Conservation (phyloP, 257 asterid species). For the Ligustrum vulgare region DNA sequence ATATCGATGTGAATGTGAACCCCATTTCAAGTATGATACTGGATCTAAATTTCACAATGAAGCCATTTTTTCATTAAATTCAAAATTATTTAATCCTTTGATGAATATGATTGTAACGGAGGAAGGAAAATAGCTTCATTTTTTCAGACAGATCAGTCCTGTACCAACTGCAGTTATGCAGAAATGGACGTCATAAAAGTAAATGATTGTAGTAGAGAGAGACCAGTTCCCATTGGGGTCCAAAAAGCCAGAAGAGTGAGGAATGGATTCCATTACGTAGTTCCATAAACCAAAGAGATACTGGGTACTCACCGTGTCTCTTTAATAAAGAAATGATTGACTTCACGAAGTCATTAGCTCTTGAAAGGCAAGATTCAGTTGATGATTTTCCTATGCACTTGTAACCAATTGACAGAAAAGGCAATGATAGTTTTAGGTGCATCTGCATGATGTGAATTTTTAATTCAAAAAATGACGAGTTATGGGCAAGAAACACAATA, state of each 20-base stretch:
- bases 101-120: not conserved
- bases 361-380: slow-evolving; percentile 59
- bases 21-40: not conserved
- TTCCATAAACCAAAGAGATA: slow-evolving; percentile 2
- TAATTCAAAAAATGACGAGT: slow-evolving; percentile 24
- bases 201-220: not conserved
- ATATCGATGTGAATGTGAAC: not conserved
- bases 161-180: not conserved
- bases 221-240: not conserved
- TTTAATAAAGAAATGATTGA: slow-evolving; percentile 51
- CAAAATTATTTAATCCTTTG: not conserved
- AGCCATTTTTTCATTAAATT: not conserved
- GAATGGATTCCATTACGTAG: slow-evolving; percentile 1
- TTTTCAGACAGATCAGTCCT: not conserved
- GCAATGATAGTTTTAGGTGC: slow-evolving; percentile 62
- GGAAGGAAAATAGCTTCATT: not conserved
- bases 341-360: slow-evolving; percentile 57
- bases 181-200: not conserved
- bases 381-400: slow-evolving; percentile 79
- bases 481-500: slow-evolving; percentile 17
- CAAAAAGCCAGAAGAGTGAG: slow-evolving; percentile 1
- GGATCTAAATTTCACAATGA: not conserved
- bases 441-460: slow-evolving; percentile 52
- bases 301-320: slow-evolving; percentile 57
- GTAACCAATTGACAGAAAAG: slow-evolving; percentile 74